These are phyloP conservation scores for Epichloe sibirici DNA, from an alignment of 2,329 filamentous ascomycete genomes.

Conservation along the genomic window DNA sequence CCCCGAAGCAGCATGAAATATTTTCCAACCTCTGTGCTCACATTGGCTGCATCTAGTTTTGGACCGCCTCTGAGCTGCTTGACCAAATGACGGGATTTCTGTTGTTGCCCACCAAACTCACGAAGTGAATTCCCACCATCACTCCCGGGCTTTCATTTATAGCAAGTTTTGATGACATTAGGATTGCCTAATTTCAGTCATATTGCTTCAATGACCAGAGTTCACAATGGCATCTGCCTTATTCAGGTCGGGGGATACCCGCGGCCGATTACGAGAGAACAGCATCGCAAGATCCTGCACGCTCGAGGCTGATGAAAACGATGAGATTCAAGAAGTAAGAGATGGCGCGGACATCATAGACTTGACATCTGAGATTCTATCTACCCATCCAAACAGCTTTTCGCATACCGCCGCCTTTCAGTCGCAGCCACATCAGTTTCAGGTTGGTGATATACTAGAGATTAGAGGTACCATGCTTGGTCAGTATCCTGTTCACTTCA, in stretches of 20 bases:
- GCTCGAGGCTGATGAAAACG: slow-evolving; percentile 6
- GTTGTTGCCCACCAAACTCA: background rate
- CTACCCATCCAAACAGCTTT: background rate
- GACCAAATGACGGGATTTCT: background rate
- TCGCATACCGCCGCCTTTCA: background rate
- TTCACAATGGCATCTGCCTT: background rate
- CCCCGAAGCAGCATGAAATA: background rate
- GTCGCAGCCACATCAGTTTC: slow-evolving; percentile 4
- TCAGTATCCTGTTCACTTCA: slow-evolving; percentile 19
- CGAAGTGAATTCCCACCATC: too few species aligned
- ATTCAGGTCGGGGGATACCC: background rate
- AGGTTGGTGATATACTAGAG: slow-evolving; percentile 18
- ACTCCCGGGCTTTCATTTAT: background rate
- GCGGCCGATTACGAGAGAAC: background rate
- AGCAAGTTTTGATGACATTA: background rate
- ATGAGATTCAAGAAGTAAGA: background rate
- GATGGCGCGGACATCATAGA: background rate
- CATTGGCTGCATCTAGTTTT: too few species aligned
- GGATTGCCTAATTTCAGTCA: background rate
- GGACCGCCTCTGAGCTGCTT: background rate
- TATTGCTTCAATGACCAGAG: background rate
- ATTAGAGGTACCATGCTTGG: slow-evolving; percentile 13
- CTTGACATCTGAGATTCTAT: background rate
- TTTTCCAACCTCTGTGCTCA: background rate
- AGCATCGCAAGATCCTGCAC: slow-evolving; percentile 12